Base-by-base conservation (phyloP, 495 filamentous ascomycete genomes). In the Xeromyces bisporus region DNA sequence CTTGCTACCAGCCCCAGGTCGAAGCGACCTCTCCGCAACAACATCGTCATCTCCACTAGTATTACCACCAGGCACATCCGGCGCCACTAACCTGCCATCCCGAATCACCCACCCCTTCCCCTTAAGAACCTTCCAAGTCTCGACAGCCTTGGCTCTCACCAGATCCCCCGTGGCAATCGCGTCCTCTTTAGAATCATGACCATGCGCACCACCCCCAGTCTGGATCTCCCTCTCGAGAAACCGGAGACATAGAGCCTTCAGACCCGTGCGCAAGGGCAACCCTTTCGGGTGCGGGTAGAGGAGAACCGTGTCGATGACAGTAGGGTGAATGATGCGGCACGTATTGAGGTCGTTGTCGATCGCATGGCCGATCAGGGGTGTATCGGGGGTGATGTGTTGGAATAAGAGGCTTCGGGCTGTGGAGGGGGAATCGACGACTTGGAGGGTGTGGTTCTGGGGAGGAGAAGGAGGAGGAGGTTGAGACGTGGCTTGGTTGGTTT, bases 311-410 rank as follows among this genome's bases (percentile, higher is more conserved):
- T 99, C 89, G 40, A 96, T 66, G 28, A 94, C 64, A 1, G 67
- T 75, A 0, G 75, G 78, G 43, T 97, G 89, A 27, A 91, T 73
- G 26, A 97, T 63, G 8, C 89, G 73, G 28, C 74, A 58, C 9
- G 73, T 67, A 46, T 89, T 89, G 14, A 97, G 65, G 45, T 97
- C 89, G 46, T 97, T 97, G 44, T 96, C 89, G 7, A 96, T 71
- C 4, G 81, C 86, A 51, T 97, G 89, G 13, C 89, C 89, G 25
- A 96, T 78, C 3, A 97, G 53, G 0, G 82, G 82, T 0, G 85
- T 94, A 1, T 64, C 51, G 0, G 81, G 77, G 10, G 70, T 59
- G 21, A 96, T 61, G 30, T 77, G 56, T 0, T 61, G 54, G 53
- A 85, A 77, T 7, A 96, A 63, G 0, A 93, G 59, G 1, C 62